Evolutionary conservation across 805 yeast species (phyloP).

Genomic region (Kuraishia floccosa): DNA sequence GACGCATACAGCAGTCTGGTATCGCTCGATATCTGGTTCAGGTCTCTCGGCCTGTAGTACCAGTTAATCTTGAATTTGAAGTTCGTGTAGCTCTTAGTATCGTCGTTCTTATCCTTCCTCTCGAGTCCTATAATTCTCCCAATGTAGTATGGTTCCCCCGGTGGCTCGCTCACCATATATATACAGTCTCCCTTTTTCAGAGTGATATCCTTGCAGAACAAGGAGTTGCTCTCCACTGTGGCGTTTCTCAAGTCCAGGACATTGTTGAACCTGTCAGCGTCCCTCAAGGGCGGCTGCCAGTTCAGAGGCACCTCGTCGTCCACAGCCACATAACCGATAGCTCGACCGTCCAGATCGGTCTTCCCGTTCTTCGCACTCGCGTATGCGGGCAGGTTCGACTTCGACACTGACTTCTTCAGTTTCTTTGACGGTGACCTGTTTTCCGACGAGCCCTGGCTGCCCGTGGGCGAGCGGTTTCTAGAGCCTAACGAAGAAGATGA

Average conservation of each 20-base stretch:
- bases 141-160: conserved; percentile 88
- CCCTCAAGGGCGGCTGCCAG: conserved; percentile 34
- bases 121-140: conserved; percentile 75
- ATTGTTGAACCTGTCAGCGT: conserved; percentile 28
- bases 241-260: conserved; percentile 29
- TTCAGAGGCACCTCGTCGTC: conserved; percentile 29
- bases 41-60: conserved; percentile 85
- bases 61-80: conserved; percentile 70
- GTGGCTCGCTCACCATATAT: conserved; percentile 83
- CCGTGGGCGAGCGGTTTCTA: too few relatives aligned
- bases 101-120: conserved; percentile 20
- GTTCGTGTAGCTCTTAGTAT: conserved; percentile 34
- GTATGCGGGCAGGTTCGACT: not conserved
- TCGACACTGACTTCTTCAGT: conserved; percentile 3
- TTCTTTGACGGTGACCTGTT: not conserved
- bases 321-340: conserved; percentile 11
- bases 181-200: conserved; percentile 53
- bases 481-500: too few relatives aligned
- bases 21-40: conserved; percentile 54
- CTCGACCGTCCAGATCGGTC: conserved; percentile 3
- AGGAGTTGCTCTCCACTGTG: conserved; percentile 23
- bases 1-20: conserved; percentile 74
- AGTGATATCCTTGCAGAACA: conserved; percentile 24
- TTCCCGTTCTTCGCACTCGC: not conserved
- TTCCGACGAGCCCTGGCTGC: too few relatives aligned